phyloP scores from a whole-genome alignment of 176 grass and related monocot species.

The Avena eriantha region DNA sequence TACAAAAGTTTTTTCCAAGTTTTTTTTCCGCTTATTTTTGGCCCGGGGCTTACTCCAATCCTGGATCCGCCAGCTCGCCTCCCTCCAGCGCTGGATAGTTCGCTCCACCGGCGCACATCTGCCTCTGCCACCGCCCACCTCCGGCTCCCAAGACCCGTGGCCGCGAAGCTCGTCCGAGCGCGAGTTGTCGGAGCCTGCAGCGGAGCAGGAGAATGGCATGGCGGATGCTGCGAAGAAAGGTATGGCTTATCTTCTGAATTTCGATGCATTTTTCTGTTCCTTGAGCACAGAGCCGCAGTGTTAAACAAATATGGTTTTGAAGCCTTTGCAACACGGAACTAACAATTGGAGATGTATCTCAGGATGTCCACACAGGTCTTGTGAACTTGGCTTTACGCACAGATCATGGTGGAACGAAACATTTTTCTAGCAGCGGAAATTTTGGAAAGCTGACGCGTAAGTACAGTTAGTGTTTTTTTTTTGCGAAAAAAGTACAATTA shows the following conservation, averaged over 20 bases:
- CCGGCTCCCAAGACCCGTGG: neutral
- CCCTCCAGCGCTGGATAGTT: neutral
- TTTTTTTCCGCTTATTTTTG: too few relatives aligned
- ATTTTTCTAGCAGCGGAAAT: constrained; percentile 32
- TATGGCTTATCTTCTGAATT: neutral
- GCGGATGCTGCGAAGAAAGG: constrained; percentile 62
- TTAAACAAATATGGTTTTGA: neutral
- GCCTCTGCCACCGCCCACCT: neutral
- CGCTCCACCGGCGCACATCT: neutral
- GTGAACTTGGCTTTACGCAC: constrained; percentile 32
- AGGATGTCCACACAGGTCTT: constrained; percentile 51
- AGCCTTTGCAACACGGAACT: neutral
- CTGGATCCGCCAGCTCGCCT: neutral
- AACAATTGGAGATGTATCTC: neutral
- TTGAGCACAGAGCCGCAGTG: neutral
- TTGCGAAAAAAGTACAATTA: neutral
- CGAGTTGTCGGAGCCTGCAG: neutral
- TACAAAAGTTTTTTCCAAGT: too few relatives aligned
- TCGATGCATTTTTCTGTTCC: neutral
- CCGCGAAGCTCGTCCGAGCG: neutral
- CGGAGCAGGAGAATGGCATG: constrained; percentile 50
- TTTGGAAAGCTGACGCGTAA: constrained; percentile 45
- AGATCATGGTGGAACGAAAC: constrained; percentile 27
- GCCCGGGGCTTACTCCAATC: too few relatives aligned
- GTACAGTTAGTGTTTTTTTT: neutral